Evolutionary conservation across 331 rosid species (phyloP), one percentile per base, ranked within the genome.

Genomic region (Rhamnella rubrinervis): DNA sequence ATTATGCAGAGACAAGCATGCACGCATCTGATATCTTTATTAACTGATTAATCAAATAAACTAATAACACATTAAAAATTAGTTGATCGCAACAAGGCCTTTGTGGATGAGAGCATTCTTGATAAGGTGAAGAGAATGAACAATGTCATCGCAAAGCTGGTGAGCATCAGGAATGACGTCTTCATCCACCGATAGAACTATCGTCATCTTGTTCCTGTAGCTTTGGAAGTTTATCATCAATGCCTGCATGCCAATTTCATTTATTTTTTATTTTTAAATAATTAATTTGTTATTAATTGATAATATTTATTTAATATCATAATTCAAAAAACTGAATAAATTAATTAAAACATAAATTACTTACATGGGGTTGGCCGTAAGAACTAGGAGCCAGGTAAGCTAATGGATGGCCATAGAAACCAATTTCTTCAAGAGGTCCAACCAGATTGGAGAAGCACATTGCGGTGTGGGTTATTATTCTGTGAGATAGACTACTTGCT

Each of bases 341-440:
- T n/a, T 25, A 16, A n/a, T 13, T 6, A 21, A 25, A 8, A 0
- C 5, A 13, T 9, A 38, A 31, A 4, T 31, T 31, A 31, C 35
- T 76, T 76, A 81, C 85, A 37, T 76, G 85, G 1, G 81, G 81
- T 65, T 76, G 81, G 8, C 85, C 85, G 14, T 81, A 81, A 62
- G 72, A 56, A 35, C 60, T 63, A 46, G 85, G 65, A 50, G 81
- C 78, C 23, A 81, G 68, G 66, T 61, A 81, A 55, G 63, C 65
- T 59, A 81, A 12, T 26, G 71, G 68, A 59, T 81, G 85, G 39
- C 85, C 85, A 28, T 57, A 76, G n/a, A 47, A 71, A 40, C 81
- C 78, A 62, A 81, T 76, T 65, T 81, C 78, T 67, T 81, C 81
- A 6, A 61, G 61, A 40, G 85, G 85, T 39, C 85, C 85, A 23